phyloP scores from a whole-genome alignment of 441 rosid genomes.

The Populus hybrid region DNA sequence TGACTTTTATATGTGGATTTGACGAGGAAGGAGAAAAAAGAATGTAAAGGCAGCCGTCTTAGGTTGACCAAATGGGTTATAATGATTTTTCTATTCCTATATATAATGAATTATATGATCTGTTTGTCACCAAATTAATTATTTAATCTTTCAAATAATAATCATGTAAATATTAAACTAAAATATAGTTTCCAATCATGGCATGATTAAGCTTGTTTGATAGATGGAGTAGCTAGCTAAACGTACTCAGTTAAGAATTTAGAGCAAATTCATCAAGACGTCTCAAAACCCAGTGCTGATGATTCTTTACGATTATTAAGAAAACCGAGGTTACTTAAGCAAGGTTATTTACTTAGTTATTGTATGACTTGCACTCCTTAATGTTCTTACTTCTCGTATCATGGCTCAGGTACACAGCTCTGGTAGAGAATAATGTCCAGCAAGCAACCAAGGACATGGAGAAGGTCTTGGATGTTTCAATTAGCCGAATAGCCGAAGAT shows the following conservation, averaged over 20 bases:
- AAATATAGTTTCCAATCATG: background rate
- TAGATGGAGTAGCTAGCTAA: background rate
- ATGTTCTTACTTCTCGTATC: background rate
- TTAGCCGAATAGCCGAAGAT: slow-evolving; percentile 42
- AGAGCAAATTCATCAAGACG: background rate
- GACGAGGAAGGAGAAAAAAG: background rate
- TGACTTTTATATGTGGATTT: background rate
- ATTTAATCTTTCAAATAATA: background rate
- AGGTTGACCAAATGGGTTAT: background rate
- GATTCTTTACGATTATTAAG: background rate
- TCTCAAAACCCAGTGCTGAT: background rate
- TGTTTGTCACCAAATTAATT: background rate
- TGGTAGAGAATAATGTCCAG: slow-evolving; percentile 51
- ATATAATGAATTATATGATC: background rate
- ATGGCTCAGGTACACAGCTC: slow-evolving; percentile 58
- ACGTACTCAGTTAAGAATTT: background rate
- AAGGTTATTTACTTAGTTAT: background rate
- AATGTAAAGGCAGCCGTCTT: background rate
- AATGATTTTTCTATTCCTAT: background rate
- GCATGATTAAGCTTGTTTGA: background rate
- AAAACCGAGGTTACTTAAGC: background rate
- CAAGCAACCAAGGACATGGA: slow-evolving; percentile 74
- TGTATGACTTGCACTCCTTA: too few relatives aligned
- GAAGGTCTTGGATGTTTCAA: slow-evolving; percentile 42
- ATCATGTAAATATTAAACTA: background rate